Evolutionary conservation across 176 grass and related monocot genomes (phyloP).

Genomic region (bread wheat (Triticum aestivum)): IWGSC_CS_RefSeq_v2.1 NC_057813.1:685643489-685643988

Average conservation of each 20-base stretch:
- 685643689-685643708: constrained; percentile 71
- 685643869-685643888: constrained; percentile 61
- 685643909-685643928: constrained; percentile 60
- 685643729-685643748: too few relatives aligned
- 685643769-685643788: too few relatives aligned
- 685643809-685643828: constrained; percentile 64
- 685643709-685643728: constrained; percentile 79
- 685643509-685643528: constrained; percentile 92
- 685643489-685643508: constrained; percentile 37
- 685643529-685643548: constrained; percentile 46
- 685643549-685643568: constrained; percentile 55
- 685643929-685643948: constrained; percentile 61
- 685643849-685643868: constrained; percentile 53
- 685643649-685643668: constrained; percentile 54
- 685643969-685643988: background rate
- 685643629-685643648: constrained; percentile 68
- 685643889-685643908: constrained; percentile 66
- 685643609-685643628: constrained; percentile 58
- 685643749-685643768: too few relatives aligned
- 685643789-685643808: too few relatives aligned
- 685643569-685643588: constrained; percentile 98
- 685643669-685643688: constrained; percentile 55
- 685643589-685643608: constrained; percentile 73
- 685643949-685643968: constrained; percentile 46
- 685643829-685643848: constrained; percentile 66